Evolutionary conservation across 108 stramenopile species (phyloP), one percentile per base, ranked within the genome.

Genomic region (Phaeodactylum tricornutum): DNA sequence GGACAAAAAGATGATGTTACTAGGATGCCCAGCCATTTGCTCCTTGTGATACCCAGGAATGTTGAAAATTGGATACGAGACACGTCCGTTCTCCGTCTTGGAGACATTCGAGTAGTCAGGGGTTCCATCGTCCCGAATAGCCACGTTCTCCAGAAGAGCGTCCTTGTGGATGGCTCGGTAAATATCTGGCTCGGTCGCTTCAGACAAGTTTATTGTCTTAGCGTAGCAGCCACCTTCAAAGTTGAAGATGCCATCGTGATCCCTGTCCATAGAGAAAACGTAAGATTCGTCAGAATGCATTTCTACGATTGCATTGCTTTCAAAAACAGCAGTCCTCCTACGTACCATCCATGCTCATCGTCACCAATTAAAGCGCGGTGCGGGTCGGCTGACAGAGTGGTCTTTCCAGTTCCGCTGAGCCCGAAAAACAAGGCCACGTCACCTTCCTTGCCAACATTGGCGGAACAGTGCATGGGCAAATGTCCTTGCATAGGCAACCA

Each of bases 151-250:
- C 58, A 98, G 57, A 46, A 98, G 72, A 8, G 97, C 97, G 68
- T 96, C 93, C 17, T 70, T 87, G 31, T 77, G 71, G 69, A 98
- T 95, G 44, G 97, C 97, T 7, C 75, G 83, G 68, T 88, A 96
- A 58, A 98, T 98, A 53, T 98, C 97, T 15, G 97, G 96, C 62
- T 98, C 96, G 36, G 92, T 93, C 59, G 83, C 67, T 66, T 92
- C 92, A 11, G 67, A 57, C 63, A 98, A 70, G 55, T 96, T 82
- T 63, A 94, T 90, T 27, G 96, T 98, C 81, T 98, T 98, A 60
- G 96, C 96, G 61, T 98, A 98, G 74, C 96, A 98, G 23, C 96
- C 96, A 35, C 96, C 96, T 64, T 98, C 96, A 66, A 98, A 94
- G 77, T 98, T 98, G 73, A 89, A 98, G 44, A 98, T 68, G 34